Evolutionary conservation across 805 yeast species (phyloP).

Genomic region (Kodamaea neixiangensis): DNA sequence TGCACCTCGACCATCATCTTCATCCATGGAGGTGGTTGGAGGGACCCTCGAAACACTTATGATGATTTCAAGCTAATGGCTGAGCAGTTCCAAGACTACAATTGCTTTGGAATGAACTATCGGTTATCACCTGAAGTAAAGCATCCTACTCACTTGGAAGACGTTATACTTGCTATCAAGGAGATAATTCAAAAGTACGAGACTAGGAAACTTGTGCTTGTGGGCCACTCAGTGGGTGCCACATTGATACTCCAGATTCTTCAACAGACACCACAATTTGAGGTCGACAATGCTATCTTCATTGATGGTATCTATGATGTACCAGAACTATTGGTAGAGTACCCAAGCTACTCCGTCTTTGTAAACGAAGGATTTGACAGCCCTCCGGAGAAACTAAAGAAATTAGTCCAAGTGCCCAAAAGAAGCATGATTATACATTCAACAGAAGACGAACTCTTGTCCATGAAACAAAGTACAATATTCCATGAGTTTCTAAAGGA

Average conservation of each 20-base stretch:
- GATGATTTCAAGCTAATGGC: conserved; percentile 50
- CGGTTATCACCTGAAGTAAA: conserved; percentile 60
- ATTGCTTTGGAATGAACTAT: conserved; percentile 52
- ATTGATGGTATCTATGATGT: conserved; percentile 75
- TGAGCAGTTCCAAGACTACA: conserved; percentile 13
- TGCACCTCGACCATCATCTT: conserved; percentile 43
- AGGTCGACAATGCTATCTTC: conserved; percentile 22
- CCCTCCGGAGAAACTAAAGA: conserved; percentile 14
- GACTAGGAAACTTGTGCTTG: conserved; percentile 23
- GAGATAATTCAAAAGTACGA: conserved; percentile 21
- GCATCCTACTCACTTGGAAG: conserved; percentile 65
- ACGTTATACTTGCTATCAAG: conserved; percentile 50
- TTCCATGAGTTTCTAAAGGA: conserved; percentile 36
- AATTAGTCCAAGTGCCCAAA: conserved; percentile 7
- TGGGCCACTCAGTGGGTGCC: conserved; percentile 87
- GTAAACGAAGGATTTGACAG: conserved; percentile 57
- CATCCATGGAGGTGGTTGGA: conserved; percentile 91
- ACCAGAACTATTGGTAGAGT: conserved; percentile 52
- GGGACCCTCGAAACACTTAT: conserved; percentile 63
- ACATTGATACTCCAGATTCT: conserved; percentile 59
- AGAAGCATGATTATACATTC: conserved; percentile 57
- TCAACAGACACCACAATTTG: conserved; percentile 20
- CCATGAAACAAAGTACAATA: conserved; percentile 41
- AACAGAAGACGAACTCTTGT: conserved; percentile 63
- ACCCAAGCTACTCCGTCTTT: conserved; percentile 59